Percentiles rank a stretch among this genome's conserved stretches.
phyloP scores from a whole-genome alignment of 2,329 filamentous ascomycete genomes.

The Teratosphaeria zuluensis region DNA sequence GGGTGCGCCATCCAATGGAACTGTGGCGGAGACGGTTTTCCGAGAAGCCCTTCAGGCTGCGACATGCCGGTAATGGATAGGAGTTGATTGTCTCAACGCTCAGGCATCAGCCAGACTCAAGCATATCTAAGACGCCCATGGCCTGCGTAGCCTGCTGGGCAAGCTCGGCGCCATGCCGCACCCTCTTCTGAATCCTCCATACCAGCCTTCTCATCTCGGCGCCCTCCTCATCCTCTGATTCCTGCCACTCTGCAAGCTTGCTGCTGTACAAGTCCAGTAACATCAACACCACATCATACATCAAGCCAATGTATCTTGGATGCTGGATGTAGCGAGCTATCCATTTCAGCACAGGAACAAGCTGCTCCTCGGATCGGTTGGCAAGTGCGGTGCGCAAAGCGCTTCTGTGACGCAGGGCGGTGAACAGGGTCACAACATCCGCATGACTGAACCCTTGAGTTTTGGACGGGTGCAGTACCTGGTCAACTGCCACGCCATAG shows the following conservation, averaged over 20 bases:
- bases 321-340: constrained; percentile 70
- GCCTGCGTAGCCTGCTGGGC: constrained; percentile 75
- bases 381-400: constrained; percentile 72
- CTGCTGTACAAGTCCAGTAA: constrained; percentile 82
- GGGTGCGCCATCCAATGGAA: neutral
- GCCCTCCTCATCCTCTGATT: constrained; percentile 14
- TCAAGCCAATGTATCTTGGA: constrained; percentile 69
- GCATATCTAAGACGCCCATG: constrained; percentile 77
- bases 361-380: constrained; percentile 67
- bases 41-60: neutral
- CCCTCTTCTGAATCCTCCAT: constrained; percentile 56
- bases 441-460: constrained; percentile 11
- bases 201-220: constrained; percentile 61
- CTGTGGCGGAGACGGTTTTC: neutral
- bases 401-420: constrained; percentile 76
- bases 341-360: constrained; percentile 79
- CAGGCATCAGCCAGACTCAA: constrained; percentile 44
- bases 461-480: constrained; percentile 46
- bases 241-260: constrained; percentile 48
- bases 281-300: constrained; percentile 72
- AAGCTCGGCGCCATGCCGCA: constrained; percentile 68
- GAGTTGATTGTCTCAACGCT: neutral
- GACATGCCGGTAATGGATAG: neutral
- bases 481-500: constrained; percentile 70
- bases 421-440: constrained; percentile 62